Evolutionary conservation across 2,329 filamentous ascomycete genomes (phyloP).

Genomic region (Seiridium unicorne): DNA sequence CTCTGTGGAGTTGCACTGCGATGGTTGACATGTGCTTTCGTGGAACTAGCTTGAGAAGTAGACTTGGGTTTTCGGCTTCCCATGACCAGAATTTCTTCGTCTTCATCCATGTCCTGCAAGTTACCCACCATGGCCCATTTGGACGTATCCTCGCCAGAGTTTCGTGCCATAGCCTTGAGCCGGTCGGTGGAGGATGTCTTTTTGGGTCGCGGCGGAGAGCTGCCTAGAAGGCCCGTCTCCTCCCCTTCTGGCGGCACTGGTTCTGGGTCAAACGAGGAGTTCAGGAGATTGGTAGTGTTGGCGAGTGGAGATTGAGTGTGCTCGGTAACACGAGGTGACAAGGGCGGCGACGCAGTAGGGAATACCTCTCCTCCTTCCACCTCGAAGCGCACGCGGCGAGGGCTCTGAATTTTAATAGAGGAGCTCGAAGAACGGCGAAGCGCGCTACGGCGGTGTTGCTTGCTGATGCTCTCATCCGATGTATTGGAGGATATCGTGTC

Average conservation of each 20-base stretch:
- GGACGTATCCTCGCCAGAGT: slow-evolving; percentile 49
- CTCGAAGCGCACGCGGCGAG: slow-evolving; percentile 62
- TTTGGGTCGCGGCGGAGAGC: slow-evolving; percentile 40
- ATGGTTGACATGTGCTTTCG: background rate
- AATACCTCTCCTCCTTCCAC: slow-evolving; percentile 60
- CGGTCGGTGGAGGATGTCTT: slow-evolving; percentile 57
- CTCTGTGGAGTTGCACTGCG: background rate
- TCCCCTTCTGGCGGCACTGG: slow-evolving; percentile 36
- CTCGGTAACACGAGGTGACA: slow-evolving; percentile 23
- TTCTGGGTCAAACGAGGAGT: slow-evolving; percentile 18
- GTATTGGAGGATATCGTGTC: slow-evolving; percentile 48
- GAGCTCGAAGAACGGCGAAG: slow-evolving; percentile 55
- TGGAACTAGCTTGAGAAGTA: slow-evolving; percentile 7
- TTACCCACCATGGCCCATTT: slow-evolving; percentile 48
- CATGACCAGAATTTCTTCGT: slow-evolving; percentile 29
- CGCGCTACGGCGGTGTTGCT: slow-evolving; percentile 50
- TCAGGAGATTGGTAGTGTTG: slow-evolving; percentile 19
- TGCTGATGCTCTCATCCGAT: slow-evolving; percentile 52
- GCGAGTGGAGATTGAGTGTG: slow-evolving; percentile 30
- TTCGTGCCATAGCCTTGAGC: slow-evolving; percentile 49
- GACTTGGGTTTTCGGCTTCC: slow-evolving; percentile 12
- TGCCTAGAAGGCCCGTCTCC: slow-evolving; percentile 25
- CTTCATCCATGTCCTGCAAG: slow-evolving; percentile 22
- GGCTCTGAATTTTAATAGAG: slow-evolving; percentile 49
- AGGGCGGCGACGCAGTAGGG: slow-evolving; percentile 55